These are phyloP conservation scores for Albugo laibachii DNA, from an alignment of 352 stramenopile species.

Conservation along the genomic window DNA sequence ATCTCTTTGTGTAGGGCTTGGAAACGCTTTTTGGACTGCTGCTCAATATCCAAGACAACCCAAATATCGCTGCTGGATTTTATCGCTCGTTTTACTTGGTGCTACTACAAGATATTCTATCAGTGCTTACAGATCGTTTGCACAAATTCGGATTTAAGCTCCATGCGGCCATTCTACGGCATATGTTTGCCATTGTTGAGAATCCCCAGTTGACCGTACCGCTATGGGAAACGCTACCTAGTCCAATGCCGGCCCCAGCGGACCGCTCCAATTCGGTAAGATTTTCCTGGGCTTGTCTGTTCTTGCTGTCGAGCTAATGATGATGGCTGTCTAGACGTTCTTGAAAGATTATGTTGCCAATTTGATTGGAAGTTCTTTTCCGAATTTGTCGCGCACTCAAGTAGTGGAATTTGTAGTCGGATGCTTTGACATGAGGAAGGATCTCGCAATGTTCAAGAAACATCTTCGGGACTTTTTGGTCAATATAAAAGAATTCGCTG, in stretches of 20 bases:
- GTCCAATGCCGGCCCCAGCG: slow-evolving; percentile 27
- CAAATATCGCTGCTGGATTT: slow-evolving; percentile 90
- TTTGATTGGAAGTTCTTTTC: slow-evolving; percentile 93
- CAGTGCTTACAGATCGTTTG: slow-evolving; percentile 95
- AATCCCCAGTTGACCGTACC: slow-evolving; percentile 91
- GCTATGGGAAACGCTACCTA: slow-evolving; percentile 84
- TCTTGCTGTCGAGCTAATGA: neutral
- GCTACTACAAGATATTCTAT: slow-evolving; percentile 88
- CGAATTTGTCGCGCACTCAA: slow-evolving; percentile 86
- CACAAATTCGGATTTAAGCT: slow-evolving; percentile 99
- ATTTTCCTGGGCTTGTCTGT: neutral
- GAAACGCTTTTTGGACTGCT: slow-evolving; percentile 93
- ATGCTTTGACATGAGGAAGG: slow-evolving; percentile 95
- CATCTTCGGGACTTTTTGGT: slow-evolving; percentile 99
- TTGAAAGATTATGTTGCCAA: slow-evolving; percentile 93
- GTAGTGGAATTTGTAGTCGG: slow-evolving; percentile 94
- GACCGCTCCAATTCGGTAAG: slow-evolving; percentile 67
- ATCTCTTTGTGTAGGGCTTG: slow-evolving; percentile 42
- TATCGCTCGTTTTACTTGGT: slow-evolving; percentile 96
- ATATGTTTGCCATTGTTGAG: slow-evolving; percentile 97
- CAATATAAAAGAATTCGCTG: slow-evolving; percentile 94
- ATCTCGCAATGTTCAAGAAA: slow-evolving; percentile 95
- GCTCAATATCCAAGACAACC: slow-evolving; percentile 89
- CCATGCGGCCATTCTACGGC: slow-evolving; percentile 91
- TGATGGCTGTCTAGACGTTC: slow-evolving; percentile 37